Evolutionary conservation across 2,329 filamentous ascomycete species (phyloP).

Genomic region (Diaporthe sp.): DNA sequence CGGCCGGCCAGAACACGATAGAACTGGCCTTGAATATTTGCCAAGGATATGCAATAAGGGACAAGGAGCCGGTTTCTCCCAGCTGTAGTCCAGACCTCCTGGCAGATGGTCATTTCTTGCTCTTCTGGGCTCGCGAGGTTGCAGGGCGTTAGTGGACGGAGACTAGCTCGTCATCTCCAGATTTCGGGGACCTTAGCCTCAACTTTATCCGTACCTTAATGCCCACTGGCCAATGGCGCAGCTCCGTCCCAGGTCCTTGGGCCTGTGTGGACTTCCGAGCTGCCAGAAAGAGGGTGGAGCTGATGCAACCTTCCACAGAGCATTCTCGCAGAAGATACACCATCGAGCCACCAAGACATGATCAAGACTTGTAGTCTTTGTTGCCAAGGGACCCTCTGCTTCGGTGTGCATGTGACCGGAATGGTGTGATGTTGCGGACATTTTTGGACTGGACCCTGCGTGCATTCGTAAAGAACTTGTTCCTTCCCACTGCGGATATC

Average conservation of each 20-base stretch:
- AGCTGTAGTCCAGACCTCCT: slow-evolving; percentile 21
- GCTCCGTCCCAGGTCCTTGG: not conserved
- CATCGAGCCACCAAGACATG: not conserved
- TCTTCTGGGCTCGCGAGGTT: not conserved
- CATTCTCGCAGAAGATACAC: not conserved
- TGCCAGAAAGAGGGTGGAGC: slow-evolving; percentile 8
- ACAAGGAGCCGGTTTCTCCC: slow-evolving; percentile 13
- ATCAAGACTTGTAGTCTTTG: not conserved
- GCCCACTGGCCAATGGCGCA: slow-evolving; percentile 5
- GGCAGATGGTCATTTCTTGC: not conserved
- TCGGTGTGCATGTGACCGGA: not conserved
- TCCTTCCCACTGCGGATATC: not conserved
- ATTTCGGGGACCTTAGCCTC: slow-evolving; percentile 11
- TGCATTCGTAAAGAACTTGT: not conserved
- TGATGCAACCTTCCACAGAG: slow-evolving; percentile 7
- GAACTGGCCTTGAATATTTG: slow-evolving; percentile 21
- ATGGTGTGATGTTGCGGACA: not conserved
- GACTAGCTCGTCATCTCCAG: slow-evolving; percentile 24
- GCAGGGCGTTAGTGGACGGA: slow-evolving; percentile 4
- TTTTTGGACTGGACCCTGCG: slow-evolving; percentile 16
- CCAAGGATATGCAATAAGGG: slow-evolving; percentile 13
- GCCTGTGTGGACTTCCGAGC: slow-evolving; percentile 6
- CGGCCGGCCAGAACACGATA: slow-evolving; percentile 28
- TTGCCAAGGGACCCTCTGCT: not conserved
- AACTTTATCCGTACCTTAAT: slow-evolving; percentile 14